Evolutionary conservation across 2,329 filamentous ascomycete genomes (phyloP), one percentile per base, ranked within the genome.

Genomic region (Sporothrix dimorphospora): DNA sequence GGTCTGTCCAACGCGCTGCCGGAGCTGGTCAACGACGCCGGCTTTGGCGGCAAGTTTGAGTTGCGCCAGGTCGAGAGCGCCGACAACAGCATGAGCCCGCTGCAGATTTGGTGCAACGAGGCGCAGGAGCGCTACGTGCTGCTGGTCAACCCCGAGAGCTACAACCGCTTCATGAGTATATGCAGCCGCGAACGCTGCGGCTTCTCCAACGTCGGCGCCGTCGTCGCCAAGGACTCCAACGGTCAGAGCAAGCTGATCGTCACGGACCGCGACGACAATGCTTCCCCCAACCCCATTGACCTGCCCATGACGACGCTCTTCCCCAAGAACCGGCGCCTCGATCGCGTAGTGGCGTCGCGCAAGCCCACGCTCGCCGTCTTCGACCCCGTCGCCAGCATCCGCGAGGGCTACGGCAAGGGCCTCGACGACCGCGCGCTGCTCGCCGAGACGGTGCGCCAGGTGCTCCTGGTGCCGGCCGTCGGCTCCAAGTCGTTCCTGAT

Each of bases 401-500:
- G 88, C 66, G 87, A 92, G 77, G 83, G 91, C 34, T 88, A 90
- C 24, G 87, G 88, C 34, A 81, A 85, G 4, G 82, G 87, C 0
- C 82, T 82, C 49, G 83, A 83, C 72, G 85, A 88, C n/a, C 80
- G 82, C 0, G 90, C 85, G 4, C 78, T 88, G 42, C 78, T 89
- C 40, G 82, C 80, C 34, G 84, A 94, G 80, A 94, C 95, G 19
- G 89, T 93, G 0, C 89, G 94, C 76, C 86, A 94, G 74, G 94
- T 98, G 2, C 89, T 98, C 71, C 89, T 89, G 67, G 85, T 98
- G 69, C 95, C 96, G 24, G 89, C 94, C 1, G 96, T 98, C 27
- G 95, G 94, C n/a, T 98, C 94, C 27, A 98, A 98, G 82, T 94
- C 92, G 27, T 99, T 98, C 85, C 86, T 99, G 49, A 98, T 99